Percentiles rank a stretch among this genome's conserved stretches.
These are phyloP conservation scores for Solanum medicagineum DNA, from an alignment of 257 asterid species.

Conservation along the genomic window DNA sequence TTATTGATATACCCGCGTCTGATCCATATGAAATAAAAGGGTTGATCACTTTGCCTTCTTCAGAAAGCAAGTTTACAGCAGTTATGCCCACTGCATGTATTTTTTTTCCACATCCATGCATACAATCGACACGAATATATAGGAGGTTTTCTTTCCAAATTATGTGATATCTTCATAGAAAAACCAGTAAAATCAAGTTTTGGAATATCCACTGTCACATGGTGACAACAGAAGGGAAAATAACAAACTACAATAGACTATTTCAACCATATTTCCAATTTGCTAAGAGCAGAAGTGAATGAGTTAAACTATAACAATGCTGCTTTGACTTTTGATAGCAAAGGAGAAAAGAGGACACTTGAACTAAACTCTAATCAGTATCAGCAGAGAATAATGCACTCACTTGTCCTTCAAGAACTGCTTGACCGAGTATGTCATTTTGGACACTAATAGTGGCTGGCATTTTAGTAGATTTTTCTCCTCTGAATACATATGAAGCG, in stretches of 20 bases:
- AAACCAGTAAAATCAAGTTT: not conserved
- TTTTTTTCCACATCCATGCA: not conserved
- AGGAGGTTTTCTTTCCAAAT: not conserved
- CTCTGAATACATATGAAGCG: constrained; percentile 52
- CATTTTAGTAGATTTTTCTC: constrained; percentile 58
- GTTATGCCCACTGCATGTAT: not conserved
- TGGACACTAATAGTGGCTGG: constrained; percentile 54
- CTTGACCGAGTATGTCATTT: constrained; percentile 63
- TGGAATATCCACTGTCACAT: not conserved
- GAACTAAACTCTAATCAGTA: not conserved
- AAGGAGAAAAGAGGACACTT: not conserved
- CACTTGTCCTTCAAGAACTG: constrained; percentile 71
- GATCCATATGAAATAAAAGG: not conserved
- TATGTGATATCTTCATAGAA: not conserved
- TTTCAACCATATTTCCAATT: not conserved
- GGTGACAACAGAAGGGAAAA: not conserved
- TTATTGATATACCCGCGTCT: not conserved
- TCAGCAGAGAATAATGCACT: constrained; percentile 12
- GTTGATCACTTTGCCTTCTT: not conserved
- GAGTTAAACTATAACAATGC: not conserved
- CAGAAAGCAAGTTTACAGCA: not conserved
- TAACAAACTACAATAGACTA: not conserved
- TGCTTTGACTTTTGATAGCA: not conserved
- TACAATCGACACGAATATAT: not conserved
- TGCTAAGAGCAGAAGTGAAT: not conserved